Evolutionary conservation across 2,329 filamentous ascomycete species (phyloP), one percentile per base, ranked within the genome.

Genomic region (Diaporthe australafricana): DNA sequence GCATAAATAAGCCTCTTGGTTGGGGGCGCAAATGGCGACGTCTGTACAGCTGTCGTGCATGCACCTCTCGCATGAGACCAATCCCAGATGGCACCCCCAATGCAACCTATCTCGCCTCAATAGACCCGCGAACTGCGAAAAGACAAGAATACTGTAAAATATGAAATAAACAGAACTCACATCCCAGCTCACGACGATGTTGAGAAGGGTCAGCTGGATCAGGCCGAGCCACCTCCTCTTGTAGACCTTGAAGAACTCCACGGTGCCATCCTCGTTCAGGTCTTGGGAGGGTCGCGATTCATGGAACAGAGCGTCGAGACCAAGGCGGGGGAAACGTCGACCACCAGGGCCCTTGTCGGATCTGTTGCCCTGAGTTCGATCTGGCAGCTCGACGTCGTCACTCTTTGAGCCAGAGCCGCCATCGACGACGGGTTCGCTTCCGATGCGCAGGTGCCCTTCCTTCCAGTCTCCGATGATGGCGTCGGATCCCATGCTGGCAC

Each of bases 131-230:
- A 6, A 2, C 25, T 22, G 22, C 7, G 32, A 35, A 5, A 35
- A 9, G 32, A 35, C 11, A 9, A 42, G 3, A 70, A 14, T 9
- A 32, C 38, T 63, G 35, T 48, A 45, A 35, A 38, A 72, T 60
- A 45, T 68, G 12, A 55, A 60, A 50, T 45, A 63, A 27, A 65
- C n/a, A 22, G 25, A 52, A 91, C 94, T 87, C 88, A 96, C 94
- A 89, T 97, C 94, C 96, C 96, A 98, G 78, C 94, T 97, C 52
- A 98, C 92, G 73, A 98, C 90, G 70, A 98, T 92, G 80, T 98
- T 99, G 83, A 98, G 86, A 77, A 98, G 83, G 8, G 95, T 92
- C 79, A 98, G 83, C 82, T 98, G 94, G 27, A 89, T 83, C 66
- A 99, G 85, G 0, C 96, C 96, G 80, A 98, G 93, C 91, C 94